Conservation (phyloP, 495 filamentous ascomycete species). For the Penicillium taxi region DNA sequence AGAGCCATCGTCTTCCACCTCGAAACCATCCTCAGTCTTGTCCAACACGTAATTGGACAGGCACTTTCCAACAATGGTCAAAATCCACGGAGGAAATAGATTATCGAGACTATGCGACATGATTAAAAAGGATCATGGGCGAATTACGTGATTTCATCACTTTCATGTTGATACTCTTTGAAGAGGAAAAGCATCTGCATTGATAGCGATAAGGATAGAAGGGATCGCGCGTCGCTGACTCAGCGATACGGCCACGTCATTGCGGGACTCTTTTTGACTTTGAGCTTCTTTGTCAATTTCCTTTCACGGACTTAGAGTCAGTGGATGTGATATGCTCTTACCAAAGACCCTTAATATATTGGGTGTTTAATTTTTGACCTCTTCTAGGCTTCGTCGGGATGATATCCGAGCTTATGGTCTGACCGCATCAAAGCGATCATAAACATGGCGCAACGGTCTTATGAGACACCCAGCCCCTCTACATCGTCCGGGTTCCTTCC, state of each 20-base stretch:
- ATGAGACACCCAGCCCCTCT: slow-evolving; percentile 35
- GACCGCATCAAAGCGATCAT: slow-evolving; percentile 8
- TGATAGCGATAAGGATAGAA: slow-evolving; percentile 17
- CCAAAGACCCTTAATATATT: neutral
- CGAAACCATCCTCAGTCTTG: slow-evolving; percentile 6
- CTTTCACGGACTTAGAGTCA: neutral
- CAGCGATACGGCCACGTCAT: slow-evolving; percentile 33
- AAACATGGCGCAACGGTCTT: slow-evolving; percentile 35
- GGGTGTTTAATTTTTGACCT: no score
- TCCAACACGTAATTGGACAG: slow-evolving; percentile 18
- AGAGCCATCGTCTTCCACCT: slow-evolving; percentile 34
- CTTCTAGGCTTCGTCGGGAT: slow-evolving; percentile 9
- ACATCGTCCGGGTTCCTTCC: slow-evolving; percentile 37
- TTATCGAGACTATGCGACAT: no score
- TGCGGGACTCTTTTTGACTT: no score
- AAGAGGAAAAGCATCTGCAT: slow-evolving; percentile 5
- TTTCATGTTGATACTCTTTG: no score
- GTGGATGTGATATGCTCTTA: slow-evolving; percentile 1
- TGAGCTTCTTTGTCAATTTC: neutral
- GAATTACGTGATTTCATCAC: no score
- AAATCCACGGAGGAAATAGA: slow-evolving; percentile 29
- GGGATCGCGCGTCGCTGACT: slow-evolving; percentile 11
- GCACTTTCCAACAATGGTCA: slow-evolving; percentile 20
- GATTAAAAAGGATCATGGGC: no score
- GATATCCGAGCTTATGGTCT: slow-evolving; percentile 10